These are phyloP conservation scores for Eutrema salsugineum DNA, from an alignment of 441 rosid genomes.

Conservation along the genomic window DNA sequence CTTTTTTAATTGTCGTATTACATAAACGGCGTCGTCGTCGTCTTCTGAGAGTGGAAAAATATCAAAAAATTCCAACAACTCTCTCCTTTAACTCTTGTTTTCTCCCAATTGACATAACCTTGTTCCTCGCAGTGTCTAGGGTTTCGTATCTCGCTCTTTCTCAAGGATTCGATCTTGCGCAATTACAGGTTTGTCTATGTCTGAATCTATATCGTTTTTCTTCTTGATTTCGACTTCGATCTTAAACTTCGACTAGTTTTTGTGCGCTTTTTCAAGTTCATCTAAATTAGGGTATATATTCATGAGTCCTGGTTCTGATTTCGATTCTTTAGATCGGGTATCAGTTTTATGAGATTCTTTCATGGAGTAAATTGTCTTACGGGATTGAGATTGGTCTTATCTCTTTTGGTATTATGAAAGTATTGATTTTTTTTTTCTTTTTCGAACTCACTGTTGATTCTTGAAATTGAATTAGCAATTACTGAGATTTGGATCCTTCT, in stretches of 20 bases:
- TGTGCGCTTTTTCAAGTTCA: not conserved
- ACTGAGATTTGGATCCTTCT: not conserved
- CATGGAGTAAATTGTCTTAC: not conserved
- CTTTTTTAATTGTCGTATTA: no score
- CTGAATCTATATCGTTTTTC: not conserved
- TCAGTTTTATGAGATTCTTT: not conserved
- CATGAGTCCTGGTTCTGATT: not conserved
- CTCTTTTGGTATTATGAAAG: not conserved
- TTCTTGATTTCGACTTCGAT: not conserved
- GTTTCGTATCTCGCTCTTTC: conserved; percentile 6
- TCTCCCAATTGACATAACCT: not conserved
- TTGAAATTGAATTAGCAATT: not conserved
- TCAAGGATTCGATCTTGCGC: not conserved
- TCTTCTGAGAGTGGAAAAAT: not conserved
- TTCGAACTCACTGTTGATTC: not conserved
- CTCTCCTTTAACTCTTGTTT: not conserved
- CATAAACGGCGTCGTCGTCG: not conserved
- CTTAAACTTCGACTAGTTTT: not conserved
- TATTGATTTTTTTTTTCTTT: not conserved
- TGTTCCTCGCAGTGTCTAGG: conserved; percentile 15
- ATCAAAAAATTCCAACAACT: not conserved
- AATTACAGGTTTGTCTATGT: conserved; percentile 9
- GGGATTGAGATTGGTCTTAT: not conserved
- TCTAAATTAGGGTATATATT: not conserved
- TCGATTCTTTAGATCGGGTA: not conserved